Conservation (phyloP, 495 filamentous ascomycete genomes). For the Daldinia loculata region DNA sequence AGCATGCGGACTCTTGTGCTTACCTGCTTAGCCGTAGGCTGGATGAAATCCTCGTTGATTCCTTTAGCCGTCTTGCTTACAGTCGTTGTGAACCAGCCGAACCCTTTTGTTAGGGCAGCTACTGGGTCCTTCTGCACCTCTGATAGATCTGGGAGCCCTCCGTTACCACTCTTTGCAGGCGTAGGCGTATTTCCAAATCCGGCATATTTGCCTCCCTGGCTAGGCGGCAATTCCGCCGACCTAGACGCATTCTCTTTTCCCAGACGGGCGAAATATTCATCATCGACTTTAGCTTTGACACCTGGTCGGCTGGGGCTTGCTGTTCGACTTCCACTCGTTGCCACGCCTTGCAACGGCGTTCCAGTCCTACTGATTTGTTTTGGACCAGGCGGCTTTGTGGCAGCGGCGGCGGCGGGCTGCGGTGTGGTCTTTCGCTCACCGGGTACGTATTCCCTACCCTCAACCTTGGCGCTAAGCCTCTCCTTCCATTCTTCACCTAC, state of each 20-base stretch:
- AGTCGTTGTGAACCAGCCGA: constrained; percentile 89
- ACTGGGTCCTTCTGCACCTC: constrained; percentile 93
- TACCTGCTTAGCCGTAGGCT: constrained; percentile 89
- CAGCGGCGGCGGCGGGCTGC: constrained; percentile 48
- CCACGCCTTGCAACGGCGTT: constrained; percentile 67
- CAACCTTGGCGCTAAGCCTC: constrained; percentile 82
- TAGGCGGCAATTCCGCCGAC: constrained; percentile 76
- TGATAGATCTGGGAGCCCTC: constrained; percentile 69
- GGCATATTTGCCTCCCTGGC: constrained; percentile 88
- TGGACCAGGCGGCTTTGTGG: constrained; percentile 46
- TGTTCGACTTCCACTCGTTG: constrained; percentile 76
- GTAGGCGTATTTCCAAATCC: constrained; percentile 84
- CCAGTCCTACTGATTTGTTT: constrained; percentile 44
- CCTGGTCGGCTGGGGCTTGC: constrained; percentile 61
- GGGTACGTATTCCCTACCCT: constrained; percentile 81
- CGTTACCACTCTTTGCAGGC: constrained; percentile 50
- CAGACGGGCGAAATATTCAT: constrained; percentile 87
- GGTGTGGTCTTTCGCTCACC: constrained; percentile 60
- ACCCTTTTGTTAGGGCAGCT: constrained; percentile 86
- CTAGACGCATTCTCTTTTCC: constrained; percentile 82
- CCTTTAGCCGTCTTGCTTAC: constrained; percentile 89
- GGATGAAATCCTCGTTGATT: constrained; percentile 86
- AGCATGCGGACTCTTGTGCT: constrained; percentile 34
- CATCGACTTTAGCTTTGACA: constrained; percentile 69
- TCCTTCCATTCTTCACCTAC: constrained; percentile 97